Evolutionary conservation across 768 basidiomycete genomes (phyloP).

Genomic region (Suillus alpinus): DNA sequence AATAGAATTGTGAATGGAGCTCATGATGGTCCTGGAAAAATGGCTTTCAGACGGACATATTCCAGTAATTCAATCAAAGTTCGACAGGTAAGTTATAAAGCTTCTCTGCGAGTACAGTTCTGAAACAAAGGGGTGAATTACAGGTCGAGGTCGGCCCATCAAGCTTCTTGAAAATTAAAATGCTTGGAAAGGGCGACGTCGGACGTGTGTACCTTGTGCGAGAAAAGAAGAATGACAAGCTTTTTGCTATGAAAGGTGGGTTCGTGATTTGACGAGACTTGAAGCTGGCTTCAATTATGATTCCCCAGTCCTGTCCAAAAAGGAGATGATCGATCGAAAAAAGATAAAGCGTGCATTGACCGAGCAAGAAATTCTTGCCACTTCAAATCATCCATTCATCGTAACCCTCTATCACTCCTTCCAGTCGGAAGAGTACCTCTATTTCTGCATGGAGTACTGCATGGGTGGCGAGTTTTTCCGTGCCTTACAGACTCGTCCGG

Average conservation of each 20-base stretch:
- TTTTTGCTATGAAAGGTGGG: constrained; percentile 99
- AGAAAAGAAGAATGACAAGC: constrained; percentile 95
- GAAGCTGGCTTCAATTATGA: constrained; percentile 19
- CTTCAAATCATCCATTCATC: constrained; percentile 99
- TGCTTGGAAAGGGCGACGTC: constrained; percentile 98
- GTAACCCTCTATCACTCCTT: constrained; percentile 99
- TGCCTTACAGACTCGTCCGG: constrained; percentile 90
- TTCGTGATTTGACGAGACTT: constrained; percentile 10
- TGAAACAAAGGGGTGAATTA: constrained; percentile 5
- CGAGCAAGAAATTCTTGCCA: constrained; percentile 98
- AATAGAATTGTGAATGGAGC: constrained; percentile 45
- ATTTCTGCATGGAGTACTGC: constrained; percentile 99
- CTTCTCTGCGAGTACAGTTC: background rate
- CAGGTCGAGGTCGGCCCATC: constrained; percentile 93
- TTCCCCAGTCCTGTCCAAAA: constrained; percentile 87
- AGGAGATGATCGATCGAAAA: constrained; percentile 99
- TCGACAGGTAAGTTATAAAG: constrained; percentile 56
- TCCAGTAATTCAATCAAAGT: constrained; percentile 98
- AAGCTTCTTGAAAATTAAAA: constrained; percentile 94
- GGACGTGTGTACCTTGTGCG: constrained; percentile 97
- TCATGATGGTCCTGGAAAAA: constrained; percentile 52
- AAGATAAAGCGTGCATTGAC: constrained; percentile 99
- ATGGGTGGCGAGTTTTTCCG: constrained; percentile 99
- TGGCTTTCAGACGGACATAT: constrained; percentile 90
- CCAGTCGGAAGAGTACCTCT: constrained; percentile 96